Conservation (phyloP, 2,329 filamentous ascomycete species). For the Graphiopsis chlorocephala region DNA sequence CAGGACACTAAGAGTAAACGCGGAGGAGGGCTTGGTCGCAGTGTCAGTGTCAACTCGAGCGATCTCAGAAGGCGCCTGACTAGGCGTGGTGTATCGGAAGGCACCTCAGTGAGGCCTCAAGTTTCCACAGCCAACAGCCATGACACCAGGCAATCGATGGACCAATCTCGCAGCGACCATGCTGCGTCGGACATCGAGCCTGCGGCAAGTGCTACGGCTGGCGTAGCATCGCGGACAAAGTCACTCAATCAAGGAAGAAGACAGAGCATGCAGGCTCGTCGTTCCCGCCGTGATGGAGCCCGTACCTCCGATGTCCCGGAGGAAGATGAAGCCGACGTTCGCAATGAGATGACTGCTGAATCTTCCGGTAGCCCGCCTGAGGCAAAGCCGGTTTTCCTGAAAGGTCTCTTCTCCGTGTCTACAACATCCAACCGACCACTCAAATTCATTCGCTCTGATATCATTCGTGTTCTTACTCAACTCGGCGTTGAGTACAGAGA, state of each 20-base stretch:
- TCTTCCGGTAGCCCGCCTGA: constrained; percentile 65
- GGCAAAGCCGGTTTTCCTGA: constrained; percentile 91
- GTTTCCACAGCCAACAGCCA: constrained; percentile 28
- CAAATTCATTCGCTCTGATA: constrained; percentile 78
- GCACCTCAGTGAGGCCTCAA: constrained; percentile 41
- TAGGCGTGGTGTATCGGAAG: constrained; percentile 54
- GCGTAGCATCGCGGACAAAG: constrained; percentile 71
- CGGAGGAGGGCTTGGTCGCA: constrained; percentile 70
- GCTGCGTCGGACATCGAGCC: constrained; percentile 51
- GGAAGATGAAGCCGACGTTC: constrained; percentile 64
- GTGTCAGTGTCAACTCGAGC: constrained; percentile 87
- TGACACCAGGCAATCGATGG: constrained; percentile 32
- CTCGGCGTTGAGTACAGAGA: constrained; percentile 88
- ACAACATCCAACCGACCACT: constrained; percentile 93
- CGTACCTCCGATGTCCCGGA: constrained; percentile 79
- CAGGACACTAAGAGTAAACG: constrained; percentile 10
- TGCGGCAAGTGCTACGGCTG: constrained; percentile 37
- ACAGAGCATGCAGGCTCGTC: constrained; percentile 87
- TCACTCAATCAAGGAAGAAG: constrained; percentile 84
- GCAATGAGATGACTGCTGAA: constrained; percentile 60
- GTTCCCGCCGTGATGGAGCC: constrained; percentile 54
- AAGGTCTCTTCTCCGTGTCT: constrained; percentile 94
- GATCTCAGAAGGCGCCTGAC: constrained; percentile 69
- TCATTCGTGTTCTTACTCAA: constrained; percentile 83
- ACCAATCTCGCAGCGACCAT: constrained; percentile 36